Conservation (phyloP, 805 yeast genomes). For the Candida xiaguanensis region DNA sequence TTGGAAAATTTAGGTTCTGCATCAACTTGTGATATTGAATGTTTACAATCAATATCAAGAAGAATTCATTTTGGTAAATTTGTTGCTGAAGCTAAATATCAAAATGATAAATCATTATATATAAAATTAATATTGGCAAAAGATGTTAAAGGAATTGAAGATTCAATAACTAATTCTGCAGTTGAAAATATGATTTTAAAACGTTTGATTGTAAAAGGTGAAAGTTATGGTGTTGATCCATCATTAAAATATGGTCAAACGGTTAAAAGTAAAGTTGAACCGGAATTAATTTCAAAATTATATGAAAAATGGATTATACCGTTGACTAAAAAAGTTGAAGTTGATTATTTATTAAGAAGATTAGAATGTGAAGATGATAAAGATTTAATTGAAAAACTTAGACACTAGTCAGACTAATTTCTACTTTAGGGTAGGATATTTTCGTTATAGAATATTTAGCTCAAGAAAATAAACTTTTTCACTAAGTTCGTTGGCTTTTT, state of each 20-base stretch:
- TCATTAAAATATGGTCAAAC: conserved; percentile 65
- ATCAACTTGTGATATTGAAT: conserved; percentile 78
- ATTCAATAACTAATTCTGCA: conserved; percentile 77
- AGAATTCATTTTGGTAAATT: conserved; percentile 96
- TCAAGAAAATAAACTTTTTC: not conserved
- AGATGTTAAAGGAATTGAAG: conserved; percentile 72
- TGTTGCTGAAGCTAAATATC: conserved; percentile 94
- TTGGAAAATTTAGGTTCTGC: conserved; percentile 86
- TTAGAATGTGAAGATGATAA: conserved; percentile 56
- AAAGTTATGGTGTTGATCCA: conserved; percentile 86
- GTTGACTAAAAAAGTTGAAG: conserved; percentile 90
- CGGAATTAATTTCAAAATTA: conserved; percentile 75
- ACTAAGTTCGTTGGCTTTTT: too few species aligned
- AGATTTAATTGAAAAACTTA: conserved; percentile 6
- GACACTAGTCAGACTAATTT: conserved; percentile 3
- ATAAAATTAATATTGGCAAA: conserved; percentile 58
- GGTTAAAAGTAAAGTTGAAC: conserved; percentile 70
- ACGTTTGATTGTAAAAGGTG: conserved; percentile 76
- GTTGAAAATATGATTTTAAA: conserved; percentile 83
- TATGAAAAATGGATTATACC: conserved; percentile 91
- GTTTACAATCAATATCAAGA: conserved; percentile 82
- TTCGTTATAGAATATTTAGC: not conserved
- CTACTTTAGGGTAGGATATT: not conserved
- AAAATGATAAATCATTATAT: conserved; percentile 59
- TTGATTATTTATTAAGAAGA: conserved; percentile 83